These are phyloP conservation scores for Phytophthora citrophthora DNA, from an alignment of 352 stramenopile species.

Conservation along the genomic window DNA sequence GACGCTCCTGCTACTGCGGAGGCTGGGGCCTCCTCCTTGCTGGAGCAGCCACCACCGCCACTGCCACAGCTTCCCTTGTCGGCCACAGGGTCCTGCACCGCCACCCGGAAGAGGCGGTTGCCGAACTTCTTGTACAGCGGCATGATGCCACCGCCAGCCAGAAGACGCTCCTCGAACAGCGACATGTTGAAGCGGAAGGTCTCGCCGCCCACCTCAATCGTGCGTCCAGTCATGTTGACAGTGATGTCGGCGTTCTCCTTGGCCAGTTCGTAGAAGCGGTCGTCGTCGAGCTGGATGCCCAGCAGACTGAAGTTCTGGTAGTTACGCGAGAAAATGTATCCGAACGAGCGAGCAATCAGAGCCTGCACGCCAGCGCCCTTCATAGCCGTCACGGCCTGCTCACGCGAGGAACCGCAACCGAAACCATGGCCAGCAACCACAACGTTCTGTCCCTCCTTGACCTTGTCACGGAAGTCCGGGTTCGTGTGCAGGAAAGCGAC, in stretches of 20 bases:
- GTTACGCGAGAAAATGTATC: slow-evolving; percentile 90
- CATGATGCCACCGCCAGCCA: slow-evolving; percentile 86
- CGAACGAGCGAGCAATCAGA: slow-evolving; percentile 85
- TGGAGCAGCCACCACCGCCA: slow-evolving; percentile 32
- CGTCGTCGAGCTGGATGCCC: slow-evolving; percentile 80
- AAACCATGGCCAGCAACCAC: slow-evolving; percentile 84
- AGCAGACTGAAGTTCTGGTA: slow-evolving; percentile 89
- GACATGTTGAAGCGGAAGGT: slow-evolving; percentile 89
- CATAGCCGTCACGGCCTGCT: slow-evolving; percentile 84
- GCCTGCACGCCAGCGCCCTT: slow-evolving; percentile 84
- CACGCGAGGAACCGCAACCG: slow-evolving; percentile 83
- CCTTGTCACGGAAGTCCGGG: slow-evolving; percentile 87
- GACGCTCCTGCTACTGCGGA: slow-evolving; percentile 44
- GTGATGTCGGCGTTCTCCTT: slow-evolving; percentile 76
- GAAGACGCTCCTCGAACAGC: slow-evolving; percentile 83
- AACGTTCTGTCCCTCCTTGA: slow-evolving; percentile 70
- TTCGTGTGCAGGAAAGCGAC: slow-evolving; percentile 87
- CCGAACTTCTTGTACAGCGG: slow-evolving; percentile 88
- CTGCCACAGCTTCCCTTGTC: slow-evolving; percentile 47
- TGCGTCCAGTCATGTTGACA: slow-evolving; percentile 85
- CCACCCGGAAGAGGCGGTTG: slow-evolving; percentile 86
- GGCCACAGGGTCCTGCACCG: slow-evolving; percentile 65
- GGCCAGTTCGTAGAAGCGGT: slow-evolving; percentile 85
- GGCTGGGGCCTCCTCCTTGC: slow-evolving; percentile 42
- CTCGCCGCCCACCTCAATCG: slow-evolving; percentile 78